Base-by-base conservation (phyloP, 257 asterid species). In the Pogostemon cablin region DNA sequence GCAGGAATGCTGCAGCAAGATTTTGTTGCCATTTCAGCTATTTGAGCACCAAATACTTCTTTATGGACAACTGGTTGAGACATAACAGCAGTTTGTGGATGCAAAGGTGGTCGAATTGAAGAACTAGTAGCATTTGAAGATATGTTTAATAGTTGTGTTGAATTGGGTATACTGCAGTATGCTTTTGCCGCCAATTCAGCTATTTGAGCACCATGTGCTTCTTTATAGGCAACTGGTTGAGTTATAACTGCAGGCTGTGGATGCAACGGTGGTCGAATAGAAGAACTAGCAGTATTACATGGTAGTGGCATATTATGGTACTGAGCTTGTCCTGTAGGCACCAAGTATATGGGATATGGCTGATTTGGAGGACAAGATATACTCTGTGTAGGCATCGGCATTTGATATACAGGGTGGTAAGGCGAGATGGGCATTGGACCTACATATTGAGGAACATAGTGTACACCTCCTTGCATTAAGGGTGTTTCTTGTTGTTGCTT, bases 401-500 rank as follows among this genome's bases (percentile, higher is more conserved):
- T 68, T 81, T 91, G 96, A 79, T 85, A 91, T 20, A 81, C 52
- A 3, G 92, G 96, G 79, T 87, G 87, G 75, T 86, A 86, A 53
- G 90, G 83, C 56, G 92, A 37, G 6, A 81, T 63, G 74, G 87
- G 85, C 69, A 83, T 12, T 17, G 81, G 84, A 47, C 77, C 79
- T 3, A 75, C 40, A 74, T 77, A 89, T 67, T 86, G 93, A 75
- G 92, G 84, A 37, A 78, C 50, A 76, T 88, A 88, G 7, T 76
- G 82, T 15, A 83, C 39, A 64, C 84, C 84, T 58, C 90, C 90
- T 64, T 86, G 95, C 78, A 85, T 10, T 42, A 81, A 75, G 66
- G 83, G 90, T 68, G 86, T 38, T 47, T 84, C 96, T 39, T 75
- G 79, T 34, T 77, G 93, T 43, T 68, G 86, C 63, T 65, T 84